Percentiles rank a stretch among this genome's conserved stretches.
phyloP scores from a whole-genome alignment of 1,284 basidiomycete species.

The Cystobasidiaceae sp. region DNA sequence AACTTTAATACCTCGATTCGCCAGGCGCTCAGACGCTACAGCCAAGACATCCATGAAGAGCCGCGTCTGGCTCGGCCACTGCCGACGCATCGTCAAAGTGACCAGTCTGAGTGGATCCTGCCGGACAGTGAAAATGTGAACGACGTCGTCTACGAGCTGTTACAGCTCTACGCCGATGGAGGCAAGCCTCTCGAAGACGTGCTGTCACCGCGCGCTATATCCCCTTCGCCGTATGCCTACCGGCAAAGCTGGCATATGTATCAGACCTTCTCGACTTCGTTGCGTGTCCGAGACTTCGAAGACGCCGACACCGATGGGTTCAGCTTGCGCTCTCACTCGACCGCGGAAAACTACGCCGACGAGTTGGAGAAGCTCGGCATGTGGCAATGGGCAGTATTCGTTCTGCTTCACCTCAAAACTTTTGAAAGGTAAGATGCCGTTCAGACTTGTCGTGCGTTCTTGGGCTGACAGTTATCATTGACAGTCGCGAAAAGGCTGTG shows the following conservation, averaged over 20 bases:
- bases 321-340: conserved; percentile 71
- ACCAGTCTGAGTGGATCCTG: conserved; percentile 35
- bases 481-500: conserved; percentile 69
- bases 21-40: conserved; percentile 66
- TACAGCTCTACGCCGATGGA: conserved; percentile 60
- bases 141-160: conserved; percentile 77
- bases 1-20: conserved; percentile 66
- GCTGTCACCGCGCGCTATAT: conserved; percentile 65
- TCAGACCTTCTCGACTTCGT: conserved; percentile 73
- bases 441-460: neutral
- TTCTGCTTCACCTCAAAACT: conserved; percentile 83
- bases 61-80: conserved; percentile 54
- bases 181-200: conserved; percentile 52
- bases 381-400: conserved; percentile 81
- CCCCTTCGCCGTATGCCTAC: conserved; percentile 69
- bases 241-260: conserved; percentile 91
- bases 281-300: conserved; percentile 75
- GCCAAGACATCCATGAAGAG: conserved; percentile 43
- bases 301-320: conserved; percentile 65
- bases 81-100: conserved; percentile 57
- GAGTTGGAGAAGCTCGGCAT: conserved; percentile 77
- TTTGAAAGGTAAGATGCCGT: conserved; percentile 58
- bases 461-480: neutral
- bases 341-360: conserved; percentile 77
- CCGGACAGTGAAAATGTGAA: conserved; percentile 45